A percentile compares a stretch with the other conserved stretches of the same genome.
These are phyloP conservation scores for Leccinum ochraceum DNA, from an alignment of 768 basidiomycete genomes.

Conservation along the genomic window DNA sequence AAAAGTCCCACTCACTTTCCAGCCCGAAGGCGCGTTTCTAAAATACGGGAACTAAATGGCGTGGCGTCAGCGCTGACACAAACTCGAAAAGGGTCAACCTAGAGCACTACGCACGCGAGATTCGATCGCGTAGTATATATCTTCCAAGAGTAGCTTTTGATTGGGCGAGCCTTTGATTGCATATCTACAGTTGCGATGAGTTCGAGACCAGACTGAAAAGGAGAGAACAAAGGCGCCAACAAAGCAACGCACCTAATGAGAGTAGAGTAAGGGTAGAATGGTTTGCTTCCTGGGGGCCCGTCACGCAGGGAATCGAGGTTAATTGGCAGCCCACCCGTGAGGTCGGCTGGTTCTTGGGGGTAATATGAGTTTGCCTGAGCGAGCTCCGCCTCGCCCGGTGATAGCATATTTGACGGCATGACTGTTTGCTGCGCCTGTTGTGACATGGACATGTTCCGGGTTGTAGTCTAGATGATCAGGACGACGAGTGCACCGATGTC, in stretches of 20 bases:
- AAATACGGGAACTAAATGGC: constrained; percentile 80
- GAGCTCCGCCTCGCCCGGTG: constrained; percentile 54
- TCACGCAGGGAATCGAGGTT: constrained; percentile 86
- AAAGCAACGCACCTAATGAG: constrained; percentile 70
- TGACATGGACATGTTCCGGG: constrained; percentile 40
- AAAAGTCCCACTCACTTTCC: constrained; percentile 66
- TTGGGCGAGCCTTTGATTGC: constrained; percentile 91
- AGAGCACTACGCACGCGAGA: constrained; percentile 60
- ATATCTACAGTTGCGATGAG: constrained; percentile 51
- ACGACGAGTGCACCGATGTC: constrained; percentile 14
- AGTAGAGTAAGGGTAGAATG: constrained; percentile 90
- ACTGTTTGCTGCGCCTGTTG: constrained; percentile 52
- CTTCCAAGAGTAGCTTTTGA: constrained; percentile 81
- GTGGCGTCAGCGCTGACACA: constrained; percentile 10
- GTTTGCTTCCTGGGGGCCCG: constrained; percentile 86
- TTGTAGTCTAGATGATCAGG: constrained; percentile 12
- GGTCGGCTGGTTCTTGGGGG: constrained; percentile 74
- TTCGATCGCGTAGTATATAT: constrained; percentile 91
- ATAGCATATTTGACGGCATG: constrained; percentile 63
- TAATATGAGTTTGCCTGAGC: constrained; percentile 60
- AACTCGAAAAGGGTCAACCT: constrained; percentile 2
- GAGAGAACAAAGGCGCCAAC: background rate
- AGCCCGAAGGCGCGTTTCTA: constrained; percentile 82
- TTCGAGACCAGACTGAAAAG: background rate
- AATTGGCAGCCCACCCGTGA: constrained; percentile 82